phyloP scores from a whole-genome alignment of 805 yeast species.

The Lipomyces yamanashiensis region DNA sequence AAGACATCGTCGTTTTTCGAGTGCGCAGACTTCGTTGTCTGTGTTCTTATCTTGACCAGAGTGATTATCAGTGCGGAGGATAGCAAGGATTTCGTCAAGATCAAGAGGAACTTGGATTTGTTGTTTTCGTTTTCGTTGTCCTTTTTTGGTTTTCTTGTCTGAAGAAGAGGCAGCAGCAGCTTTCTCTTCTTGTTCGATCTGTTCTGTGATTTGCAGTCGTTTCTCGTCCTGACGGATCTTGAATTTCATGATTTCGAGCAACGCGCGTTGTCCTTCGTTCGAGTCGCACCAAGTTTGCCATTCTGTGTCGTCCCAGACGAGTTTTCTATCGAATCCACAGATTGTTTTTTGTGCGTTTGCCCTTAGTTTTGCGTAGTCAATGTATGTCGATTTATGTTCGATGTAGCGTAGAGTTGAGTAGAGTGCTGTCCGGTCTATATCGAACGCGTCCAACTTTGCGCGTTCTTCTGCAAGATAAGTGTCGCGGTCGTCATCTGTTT shows the following conservation, averaged over 20 bases:
- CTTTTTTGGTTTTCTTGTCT: neutral
- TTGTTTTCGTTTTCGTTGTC: slow-evolving; percentile 1
- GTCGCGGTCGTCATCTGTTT: slow-evolving; percentile 40
- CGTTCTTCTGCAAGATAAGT: slow-evolving; percentile 12
- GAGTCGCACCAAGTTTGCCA: slow-evolving; percentile 35
- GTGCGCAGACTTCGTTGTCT: slow-evolving; percentile 31
- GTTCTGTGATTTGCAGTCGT: neutral
- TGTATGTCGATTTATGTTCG: slow-evolving; percentile 31
- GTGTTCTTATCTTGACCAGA: neutral
- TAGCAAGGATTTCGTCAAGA: slow-evolving; percentile 13
- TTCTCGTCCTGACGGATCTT: slow-evolving; percentile 11
- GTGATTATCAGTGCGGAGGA: slow-evolving; percentile 11
- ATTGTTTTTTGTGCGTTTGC: slow-evolving; percentile 40
- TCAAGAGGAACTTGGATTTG: slow-evolving; percentile 16
- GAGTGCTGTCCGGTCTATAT: neutral
- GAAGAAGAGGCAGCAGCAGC: neutral
- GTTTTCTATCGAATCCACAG: slow-evolving; percentile 41
- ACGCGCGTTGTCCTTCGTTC: slow-evolving; percentile 20
- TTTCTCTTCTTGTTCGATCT: neutral
- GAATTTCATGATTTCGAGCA: slow-evolving; percentile 17
- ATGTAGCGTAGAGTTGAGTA: slow-evolving; percentile 32
- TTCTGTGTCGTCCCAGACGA: slow-evolving; percentile 39
- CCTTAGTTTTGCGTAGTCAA: slow-evolving; percentile 35
- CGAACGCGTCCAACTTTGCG: slow-evolving; percentile 2
- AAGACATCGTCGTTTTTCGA: slow-evolving; percentile 37